Conservation (phyloP, 1,284 basidiomycete species). For the Amylostereum areolatum region DNA sequence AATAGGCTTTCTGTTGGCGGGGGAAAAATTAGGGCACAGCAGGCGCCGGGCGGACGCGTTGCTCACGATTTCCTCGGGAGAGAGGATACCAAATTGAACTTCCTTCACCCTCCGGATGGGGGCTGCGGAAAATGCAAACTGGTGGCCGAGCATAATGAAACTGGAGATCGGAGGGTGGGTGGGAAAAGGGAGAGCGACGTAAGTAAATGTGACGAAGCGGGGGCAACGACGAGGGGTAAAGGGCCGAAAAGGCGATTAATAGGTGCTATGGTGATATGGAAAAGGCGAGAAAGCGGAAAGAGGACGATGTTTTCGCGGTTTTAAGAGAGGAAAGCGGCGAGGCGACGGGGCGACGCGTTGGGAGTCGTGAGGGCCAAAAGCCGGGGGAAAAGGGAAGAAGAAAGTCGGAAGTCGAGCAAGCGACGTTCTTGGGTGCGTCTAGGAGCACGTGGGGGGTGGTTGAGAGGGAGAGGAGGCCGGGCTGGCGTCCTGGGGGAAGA, state of each 20-base stretch:
- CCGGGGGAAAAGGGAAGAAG: too few relatives aligned
- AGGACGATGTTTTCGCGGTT: background rate
- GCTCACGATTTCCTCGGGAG: slow-evolving; percentile 97
- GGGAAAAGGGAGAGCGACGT: slow-evolving; percentile 11
- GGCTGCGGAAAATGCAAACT: slow-evolving; percentile 88
- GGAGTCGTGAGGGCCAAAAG: too few relatives aligned
- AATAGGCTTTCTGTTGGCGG: slow-evolving; percentile 83
- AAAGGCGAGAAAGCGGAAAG: background rate
- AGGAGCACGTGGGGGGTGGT: too few relatives aligned
- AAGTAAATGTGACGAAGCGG: background rate
- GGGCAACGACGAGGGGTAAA: background rate
- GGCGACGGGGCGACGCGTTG: background rate
- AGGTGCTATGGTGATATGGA: background rate
- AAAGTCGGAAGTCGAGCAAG: too few relatives aligned
- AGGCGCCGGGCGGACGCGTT: slow-evolving; percentile 3
- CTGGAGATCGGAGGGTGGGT: slow-evolving; percentile 9
- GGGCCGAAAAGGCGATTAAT: background rate
- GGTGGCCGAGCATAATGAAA: slow-evolving; percentile 70
- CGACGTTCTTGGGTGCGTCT: too few relatives aligned
- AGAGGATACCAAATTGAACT: slow-evolving; percentile 98
- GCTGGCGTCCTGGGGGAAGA: too few relatives aligned
- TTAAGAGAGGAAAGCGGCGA: background rate
- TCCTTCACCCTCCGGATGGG: slow-evolving; percentile 93
- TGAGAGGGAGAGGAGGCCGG: too few relatives aligned
- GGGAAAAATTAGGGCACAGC: slow-evolving; percentile 5